These are phyloP conservation scores for Magnolia officinalis DNA, from an alignment of 164 flowering plant genomes.

Conservation along the genomic window DNA sequence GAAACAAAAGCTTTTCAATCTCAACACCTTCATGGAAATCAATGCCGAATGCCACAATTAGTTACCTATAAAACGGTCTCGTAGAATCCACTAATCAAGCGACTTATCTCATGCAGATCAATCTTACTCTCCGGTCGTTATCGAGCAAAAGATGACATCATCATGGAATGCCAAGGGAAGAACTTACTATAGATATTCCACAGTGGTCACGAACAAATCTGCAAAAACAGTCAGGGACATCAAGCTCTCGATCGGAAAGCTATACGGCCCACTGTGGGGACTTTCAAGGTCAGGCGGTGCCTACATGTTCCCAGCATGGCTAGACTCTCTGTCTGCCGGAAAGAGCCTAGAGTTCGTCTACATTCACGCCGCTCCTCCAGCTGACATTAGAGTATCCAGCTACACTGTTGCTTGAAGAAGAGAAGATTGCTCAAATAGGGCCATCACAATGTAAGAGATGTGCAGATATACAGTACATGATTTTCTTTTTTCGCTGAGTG, in stretches of 20 bases:
- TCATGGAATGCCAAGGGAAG: conserved; percentile 62
- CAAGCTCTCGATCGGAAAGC: conserved; percentile 57
- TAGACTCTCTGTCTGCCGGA: conserved; percentile 52
- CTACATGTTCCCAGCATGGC: conserved; percentile 64
- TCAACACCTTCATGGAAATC: not conserved
- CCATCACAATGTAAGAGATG: conserved; percentile 31
- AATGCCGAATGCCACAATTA: no score
- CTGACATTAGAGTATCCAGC: conserved; percentile 50
- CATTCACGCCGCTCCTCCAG: conserved; percentile 61
- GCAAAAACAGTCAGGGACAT: conserved; percentile 51
- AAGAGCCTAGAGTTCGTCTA: conserved; percentile 79
- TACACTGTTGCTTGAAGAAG: conserved; percentile 45
- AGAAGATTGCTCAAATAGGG: conserved; percentile 14
- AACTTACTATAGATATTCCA: conserved; percentile 76
- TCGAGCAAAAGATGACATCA: conserved; percentile 52
- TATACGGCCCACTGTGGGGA: conserved; percentile 89
- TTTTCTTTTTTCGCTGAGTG: conserved; percentile 15
- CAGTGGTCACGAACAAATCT: conserved; percentile 66
- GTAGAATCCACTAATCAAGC: not conserved
- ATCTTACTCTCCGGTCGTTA: conserved; percentile 32
- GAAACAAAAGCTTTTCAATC: not conserved
- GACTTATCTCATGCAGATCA: conserved; percentile 35
- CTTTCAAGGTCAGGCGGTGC: conserved; percentile 42
- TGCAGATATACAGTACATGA: conserved; percentile 43
- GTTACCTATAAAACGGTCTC: no score